Percentiles rank a stretch among this genome's conserved stretches.
Conservation (phyloP, 208 protist species). For the Crithidia acanthocephali region DNA sequence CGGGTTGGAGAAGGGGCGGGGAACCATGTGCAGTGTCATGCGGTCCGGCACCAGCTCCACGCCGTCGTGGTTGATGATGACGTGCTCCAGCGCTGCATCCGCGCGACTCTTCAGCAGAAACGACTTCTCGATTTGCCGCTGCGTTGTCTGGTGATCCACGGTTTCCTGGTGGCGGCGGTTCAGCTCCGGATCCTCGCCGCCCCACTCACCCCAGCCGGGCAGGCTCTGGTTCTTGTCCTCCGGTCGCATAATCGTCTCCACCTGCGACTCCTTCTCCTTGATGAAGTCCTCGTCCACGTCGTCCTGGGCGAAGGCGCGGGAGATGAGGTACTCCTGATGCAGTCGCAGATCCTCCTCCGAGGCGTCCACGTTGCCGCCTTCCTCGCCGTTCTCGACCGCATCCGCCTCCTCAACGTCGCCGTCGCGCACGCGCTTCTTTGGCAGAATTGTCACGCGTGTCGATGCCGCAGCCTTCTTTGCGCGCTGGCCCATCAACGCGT, state of each 20-base stretch:
- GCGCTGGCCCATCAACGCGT: background rate
- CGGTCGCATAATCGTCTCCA: constrained; percentile 86
- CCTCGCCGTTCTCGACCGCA: background rate
- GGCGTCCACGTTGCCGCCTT: background rate
- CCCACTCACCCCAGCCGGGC: constrained; percentile 94
- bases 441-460: constrained; percentile 33
- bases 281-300: constrained; percentile 92
- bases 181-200: constrained; percentile 77
- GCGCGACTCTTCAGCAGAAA: constrained; percentile 86
- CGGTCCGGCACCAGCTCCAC: constrained; percentile 91
- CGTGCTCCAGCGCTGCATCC: constrained; percentile 88
- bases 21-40: constrained; percentile 92
- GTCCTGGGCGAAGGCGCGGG: constrained; percentile 92
- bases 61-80: constrained; percentile 94
- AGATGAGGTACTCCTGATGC: constrained; percentile 90
- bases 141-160: constrained; percentile 47
- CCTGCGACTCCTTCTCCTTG: constrained; percentile 85
- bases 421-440: constrained; percentile 23
- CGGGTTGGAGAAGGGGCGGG: constrained; percentile 89
- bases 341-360: constrained; percentile 40
- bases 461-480: constrained; percentile 17
- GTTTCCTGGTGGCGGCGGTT: constrained; percentile 81
- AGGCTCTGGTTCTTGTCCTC: constrained; percentile 86
- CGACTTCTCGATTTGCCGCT: constrained; percentile 76
- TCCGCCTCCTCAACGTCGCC: constrained; percentile 1